Evolutionary conservation across 495 filamentous ascomycete genomes (phyloP), one percentile per base, ranked within the genome.

Genomic region (Hypoxylon subgilvum): DNA sequence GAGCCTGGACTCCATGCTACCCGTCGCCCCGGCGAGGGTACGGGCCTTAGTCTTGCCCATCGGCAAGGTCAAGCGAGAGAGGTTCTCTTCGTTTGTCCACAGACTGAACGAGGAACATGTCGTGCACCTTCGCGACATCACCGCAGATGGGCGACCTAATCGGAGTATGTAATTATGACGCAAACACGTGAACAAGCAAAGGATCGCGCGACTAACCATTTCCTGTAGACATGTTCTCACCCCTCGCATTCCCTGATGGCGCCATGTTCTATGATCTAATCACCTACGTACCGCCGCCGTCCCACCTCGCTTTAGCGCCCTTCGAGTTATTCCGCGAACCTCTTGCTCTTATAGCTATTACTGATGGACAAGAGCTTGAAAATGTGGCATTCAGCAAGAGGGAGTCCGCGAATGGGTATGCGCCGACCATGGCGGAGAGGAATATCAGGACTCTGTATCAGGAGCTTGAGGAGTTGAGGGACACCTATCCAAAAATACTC

Each of bases 201-300:
- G 13, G 57, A 53, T 73, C 80, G 54, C 79, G 67, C 54, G 47
- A 39, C 61, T 41, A 28, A 56, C 23, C 45, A 41, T 35, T 55
- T 61, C 51, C 56, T 58, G 21, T 67, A 96, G 92, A 91, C 66
- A 92, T 96, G 87, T 96, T 98, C 71, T 95, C 91, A 35, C 94
- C 94, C 19, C 78, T 96, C 60, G 91, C 91, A 1, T 97, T 96
- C 70, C 93, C 93, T 6, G 84, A 84, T 54, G 94, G 94, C 48
- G 84, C 86, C 59, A 87, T 99, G 60, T 82, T 97, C 57, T 97
- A 95, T 80, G 88, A 96, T 69, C 79, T 97, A 46, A 87, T 89
- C 31, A 90, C 88, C 43, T 87, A 89, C 56, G 77, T 89, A 57
- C 85, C 91, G 41, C 82, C 90, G 28, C 80, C 88, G 28, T 88